Evolutionary conservation across 1,284 basidiomycete genomes (phyloP), one percentile per base, ranked within the genome.

Genomic region (Naganishia sp.): DNA sequence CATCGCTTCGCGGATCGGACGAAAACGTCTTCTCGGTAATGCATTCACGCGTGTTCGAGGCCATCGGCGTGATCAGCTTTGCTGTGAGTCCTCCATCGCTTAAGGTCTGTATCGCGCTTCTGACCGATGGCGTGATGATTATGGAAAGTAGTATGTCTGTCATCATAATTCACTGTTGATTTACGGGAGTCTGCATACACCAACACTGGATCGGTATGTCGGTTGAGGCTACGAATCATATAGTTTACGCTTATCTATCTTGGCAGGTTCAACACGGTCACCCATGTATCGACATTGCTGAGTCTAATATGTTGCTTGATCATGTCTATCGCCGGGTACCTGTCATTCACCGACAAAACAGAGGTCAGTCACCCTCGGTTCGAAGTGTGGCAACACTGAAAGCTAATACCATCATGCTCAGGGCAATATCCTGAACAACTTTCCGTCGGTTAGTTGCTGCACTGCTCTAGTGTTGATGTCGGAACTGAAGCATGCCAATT

Each of bases 351-450:
- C 16, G 86, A 97, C 78, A 92, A 88, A 81, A 97, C 94, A 0
- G 87, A 90, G 71, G 80, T 79, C 66, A 78, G 67, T 23, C 33
- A 13, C 7, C 15, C 56, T 67, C 45, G n/a, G 15, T 31, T 36
- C n/a, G 18, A 16, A 33, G 43, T 55, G 45, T 57, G 66, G 36
- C 57, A 16, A 44, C 28, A 11, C 36, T 31, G 13, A 21, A 7
- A 7, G 49, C 11, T 6, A 25, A 60, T 31, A 31, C 36, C 11
- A 25, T 28, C 10, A 4, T 45, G 63, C n/a, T 18, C 66, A 78
- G 77, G 94, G 93, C 18, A 97, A 97, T 73, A 91, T 96, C 66
- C 79, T 97, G 71, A 96, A 96, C 79, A 96, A 95, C 76, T 96
- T 96, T 73, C 83, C 89, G 45, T 80, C 83, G 55, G 90, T 89